These are phyloP conservation scores for Eustoma russellianum DNA, from an alignment of 257 asterid genomes.

Conservation along the genomic window DNA sequence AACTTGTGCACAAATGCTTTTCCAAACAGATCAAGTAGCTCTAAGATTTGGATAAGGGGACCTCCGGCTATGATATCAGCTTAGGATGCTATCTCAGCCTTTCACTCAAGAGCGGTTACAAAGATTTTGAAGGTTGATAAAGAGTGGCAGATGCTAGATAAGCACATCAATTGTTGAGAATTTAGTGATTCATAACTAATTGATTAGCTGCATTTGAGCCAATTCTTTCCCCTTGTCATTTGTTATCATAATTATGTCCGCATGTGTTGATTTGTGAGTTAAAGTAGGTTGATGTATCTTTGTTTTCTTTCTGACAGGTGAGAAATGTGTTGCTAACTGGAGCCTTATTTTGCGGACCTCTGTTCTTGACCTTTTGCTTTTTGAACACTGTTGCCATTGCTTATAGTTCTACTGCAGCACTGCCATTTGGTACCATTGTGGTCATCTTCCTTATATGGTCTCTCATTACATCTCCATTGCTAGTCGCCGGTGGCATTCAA, in stretches of 20 bases:
- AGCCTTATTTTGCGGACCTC: constrained; percentile 71
- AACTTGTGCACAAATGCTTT: no score
- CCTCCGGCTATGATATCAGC: no score
- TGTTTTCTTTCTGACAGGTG: constrained; percentile 34
- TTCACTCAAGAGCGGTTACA: no score
- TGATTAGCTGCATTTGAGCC: no score
- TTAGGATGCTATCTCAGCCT: no score
- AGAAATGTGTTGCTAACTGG: constrained; percentile 65
- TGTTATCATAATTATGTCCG: not conserved
- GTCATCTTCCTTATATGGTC: constrained; percentile 84
- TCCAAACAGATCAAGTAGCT: no score
- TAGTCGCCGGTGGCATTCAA: constrained; percentile 78
- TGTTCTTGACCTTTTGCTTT: constrained; percentile 66
- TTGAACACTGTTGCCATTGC: constrained; percentile 79
- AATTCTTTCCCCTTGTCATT: no score
- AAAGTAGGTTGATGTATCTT: not conserved
- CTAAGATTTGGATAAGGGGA: no score
- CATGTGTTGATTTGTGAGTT: not conserved
- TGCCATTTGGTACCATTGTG: constrained; percentile 82
- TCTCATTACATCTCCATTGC: constrained; percentile 70
- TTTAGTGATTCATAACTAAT: no score
- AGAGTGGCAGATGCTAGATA: no score
- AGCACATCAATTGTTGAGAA: no score
- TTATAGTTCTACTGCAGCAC: constrained; percentile 80
- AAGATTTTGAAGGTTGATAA: no score